Percentiles rank a stretch among this genome's conserved stretches.
Evolutionary conservation across 768 basidiomycete species (phyloP).

Genomic region (Calocybe gangraenosa): DNA sequence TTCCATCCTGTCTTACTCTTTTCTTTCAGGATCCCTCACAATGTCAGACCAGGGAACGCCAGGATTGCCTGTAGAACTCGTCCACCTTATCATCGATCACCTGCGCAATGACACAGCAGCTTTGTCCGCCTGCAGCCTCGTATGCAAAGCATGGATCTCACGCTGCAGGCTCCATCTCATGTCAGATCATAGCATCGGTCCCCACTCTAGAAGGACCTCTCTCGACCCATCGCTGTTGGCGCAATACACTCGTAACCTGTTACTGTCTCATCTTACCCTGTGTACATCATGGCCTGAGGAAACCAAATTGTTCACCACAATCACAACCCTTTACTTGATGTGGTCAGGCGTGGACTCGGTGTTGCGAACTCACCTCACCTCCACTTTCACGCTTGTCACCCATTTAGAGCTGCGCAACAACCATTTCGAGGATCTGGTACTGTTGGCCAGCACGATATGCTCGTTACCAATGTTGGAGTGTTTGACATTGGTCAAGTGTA

Average conservation of each 20-base stretch:
- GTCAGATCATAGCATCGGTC: background rate
- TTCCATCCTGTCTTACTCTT: too few species aligned
- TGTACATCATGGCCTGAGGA: background rate
- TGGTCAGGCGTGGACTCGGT: background rate
- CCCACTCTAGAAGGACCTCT: background rate
- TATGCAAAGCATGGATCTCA: background rate
- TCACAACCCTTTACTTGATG: background rate
- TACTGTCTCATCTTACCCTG: background rate
- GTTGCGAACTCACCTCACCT: background rate
- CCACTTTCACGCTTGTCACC: background rate
- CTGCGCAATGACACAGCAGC: background rate
- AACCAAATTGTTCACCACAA: background rate
- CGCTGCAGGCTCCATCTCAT: slow-evolving; percentile 1
- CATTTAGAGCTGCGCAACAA: background rate
- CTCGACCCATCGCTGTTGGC: background rate
- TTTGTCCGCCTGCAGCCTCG: slow-evolving; percentile 1
- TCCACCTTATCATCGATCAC: background rate
- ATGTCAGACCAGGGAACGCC: too few species aligned
- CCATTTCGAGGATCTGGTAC: background rate
- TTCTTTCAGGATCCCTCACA: too few species aligned
- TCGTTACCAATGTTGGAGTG: background rate
- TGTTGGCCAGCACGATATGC: background rate
- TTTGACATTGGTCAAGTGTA: background rate
- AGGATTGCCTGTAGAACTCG: background rate
- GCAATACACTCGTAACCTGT: background rate